phyloP scores from a whole-genome alignment of 2,329 filamentous ascomycete genomes.

The Raffaelea ambrosiae region DNA sequence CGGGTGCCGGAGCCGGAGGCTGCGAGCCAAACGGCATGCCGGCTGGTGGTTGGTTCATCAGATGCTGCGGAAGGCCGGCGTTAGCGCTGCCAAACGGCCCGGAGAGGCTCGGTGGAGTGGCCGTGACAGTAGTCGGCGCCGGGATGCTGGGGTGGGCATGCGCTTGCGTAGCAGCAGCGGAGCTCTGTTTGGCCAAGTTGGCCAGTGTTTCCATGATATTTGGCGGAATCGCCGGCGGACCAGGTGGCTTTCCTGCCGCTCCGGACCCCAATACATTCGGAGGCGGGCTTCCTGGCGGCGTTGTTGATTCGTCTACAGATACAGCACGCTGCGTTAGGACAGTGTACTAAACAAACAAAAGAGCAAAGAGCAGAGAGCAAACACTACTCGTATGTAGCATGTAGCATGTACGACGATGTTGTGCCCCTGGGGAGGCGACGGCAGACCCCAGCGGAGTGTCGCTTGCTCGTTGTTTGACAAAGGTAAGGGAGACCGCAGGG shows the following conservation, averaged over 20 bases:
- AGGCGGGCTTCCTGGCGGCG: constrained; percentile 57
- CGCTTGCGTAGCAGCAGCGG: constrained; percentile 23
- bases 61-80: constrained; percentile 15
- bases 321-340: background rate
- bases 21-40: constrained; percentile 29
- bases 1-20: constrained; percentile 41
- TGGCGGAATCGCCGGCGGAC: constrained; percentile 29
- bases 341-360: background rate
- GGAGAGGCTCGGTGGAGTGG: constrained; percentile 6
- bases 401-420: no score
- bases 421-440: no score
- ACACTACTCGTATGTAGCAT: no score
- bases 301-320: constrained; percentile 58
- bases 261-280: constrained; percentile 28
- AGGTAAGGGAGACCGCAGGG: background rate
- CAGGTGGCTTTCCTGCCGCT: constrained; percentile 19
- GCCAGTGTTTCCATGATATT: constrained; percentile 73
- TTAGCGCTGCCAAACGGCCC: constrained; percentile 13
- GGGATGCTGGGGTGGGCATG: background rate
- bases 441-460: no score
- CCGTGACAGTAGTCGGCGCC: constrained; percentile 29
- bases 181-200: constrained; percentile 71
- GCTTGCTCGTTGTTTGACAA: background rate
- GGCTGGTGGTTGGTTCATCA: constrained; percentile 14
- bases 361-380: background rate